A percentile compares a stretch with the other conserved stretches of the same genome.
These are phyloP conservation scores for Sporothrix dimorphospora DNA, from an alignment of 2,329 filamentous ascomycete genomes.

Conservation along the genomic window DNA sequence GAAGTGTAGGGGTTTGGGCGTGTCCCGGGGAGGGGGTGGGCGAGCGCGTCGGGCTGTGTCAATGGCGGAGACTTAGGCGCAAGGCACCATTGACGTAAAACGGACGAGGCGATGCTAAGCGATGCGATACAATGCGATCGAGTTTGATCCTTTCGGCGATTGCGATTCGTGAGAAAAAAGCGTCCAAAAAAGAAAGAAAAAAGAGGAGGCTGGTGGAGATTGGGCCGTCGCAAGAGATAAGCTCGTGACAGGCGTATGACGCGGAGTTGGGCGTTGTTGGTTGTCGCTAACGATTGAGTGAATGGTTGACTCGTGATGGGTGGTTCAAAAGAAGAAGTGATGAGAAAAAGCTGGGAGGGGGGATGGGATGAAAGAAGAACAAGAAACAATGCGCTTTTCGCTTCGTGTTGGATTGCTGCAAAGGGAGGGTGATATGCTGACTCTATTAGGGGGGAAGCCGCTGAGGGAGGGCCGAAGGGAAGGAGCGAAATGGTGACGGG, in stretches of 20 bases:
- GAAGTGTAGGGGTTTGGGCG: too few species aligned
- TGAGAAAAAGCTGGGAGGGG: conserved; percentile 1
- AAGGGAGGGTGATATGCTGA: conserved; percentile 12
- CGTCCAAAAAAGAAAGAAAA: not conserved
- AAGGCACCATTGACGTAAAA: not conserved
- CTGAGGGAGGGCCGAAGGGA: not conserved
- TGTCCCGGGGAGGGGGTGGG: not conserved
- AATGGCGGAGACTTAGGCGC: not conserved
- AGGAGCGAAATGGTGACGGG: not conserved
- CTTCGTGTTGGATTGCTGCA: conserved; percentile 19
- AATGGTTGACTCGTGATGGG: conserved; percentile 3
- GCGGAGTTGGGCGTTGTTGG: conserved; percentile 5
- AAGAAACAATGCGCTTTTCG: conserved; percentile 7
- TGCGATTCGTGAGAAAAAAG: not conserved
- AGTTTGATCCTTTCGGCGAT: not conserved
- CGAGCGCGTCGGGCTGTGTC: not conserved
- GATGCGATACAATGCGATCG: conserved; percentile 8
- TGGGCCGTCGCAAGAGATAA: conserved; percentile 13
- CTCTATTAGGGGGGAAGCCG: not conserved
- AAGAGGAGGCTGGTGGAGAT: conserved; percentile 13
- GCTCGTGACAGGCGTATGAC: not conserved
- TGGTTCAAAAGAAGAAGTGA: not conserved
- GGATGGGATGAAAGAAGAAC: not conserved
- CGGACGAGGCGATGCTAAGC: not conserved
- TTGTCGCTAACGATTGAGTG: not conserved